Evolutionary conservation across 2,329 filamentous ascomycete species (phyloP).

Genomic region (Bertia moriformis): DNA sequence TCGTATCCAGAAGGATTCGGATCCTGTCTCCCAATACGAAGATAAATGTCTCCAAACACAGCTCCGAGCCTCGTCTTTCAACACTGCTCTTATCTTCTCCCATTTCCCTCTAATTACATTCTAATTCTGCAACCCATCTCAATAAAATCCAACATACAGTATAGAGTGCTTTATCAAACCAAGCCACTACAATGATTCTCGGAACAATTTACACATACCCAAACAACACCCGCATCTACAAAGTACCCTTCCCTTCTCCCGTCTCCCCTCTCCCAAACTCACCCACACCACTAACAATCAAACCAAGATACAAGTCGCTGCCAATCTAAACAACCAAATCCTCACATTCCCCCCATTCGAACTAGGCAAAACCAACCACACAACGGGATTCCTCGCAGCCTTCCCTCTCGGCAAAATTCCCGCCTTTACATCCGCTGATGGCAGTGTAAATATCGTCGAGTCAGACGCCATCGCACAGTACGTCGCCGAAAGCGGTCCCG

Average conservation of each 20-base stretch:
- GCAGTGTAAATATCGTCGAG: constrained; percentile 24
- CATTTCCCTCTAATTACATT: too few relatives aligned
- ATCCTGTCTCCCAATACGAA: too few relatives aligned
- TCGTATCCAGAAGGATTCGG: too few relatives aligned
- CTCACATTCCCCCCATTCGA: constrained; percentile 18
- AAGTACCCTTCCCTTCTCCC: not conserved
- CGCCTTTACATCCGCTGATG: constrained; percentile 28
- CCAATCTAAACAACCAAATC: constrained; percentile 22
- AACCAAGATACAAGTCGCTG: constrained; percentile 10
- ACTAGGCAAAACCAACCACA: constrained; percentile 23
- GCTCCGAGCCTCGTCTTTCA: too few relatives aligned
- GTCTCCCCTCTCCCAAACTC: not conserved
- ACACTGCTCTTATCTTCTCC: too few relatives aligned
- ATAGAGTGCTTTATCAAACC: too few relatives aligned
- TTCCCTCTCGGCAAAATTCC: constrained; percentile 37
- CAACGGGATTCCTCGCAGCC: constrained; percentile 29
- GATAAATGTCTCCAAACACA: too few relatives aligned
- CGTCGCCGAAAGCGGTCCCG: constrained; percentile 27
- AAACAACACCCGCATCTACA: not conserved
- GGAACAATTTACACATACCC: not conserved
- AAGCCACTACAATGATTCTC: too few relatives aligned
- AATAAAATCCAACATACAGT: too few relatives aligned
- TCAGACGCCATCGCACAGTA: constrained; percentile 29
- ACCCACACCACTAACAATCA: not conserved
- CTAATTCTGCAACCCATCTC: too few relatives aligned